Evolutionary conservation across 1,284 basidiomycete species (phyloP).

Genomic region (Sanguinoderma infundibulare): DNA sequence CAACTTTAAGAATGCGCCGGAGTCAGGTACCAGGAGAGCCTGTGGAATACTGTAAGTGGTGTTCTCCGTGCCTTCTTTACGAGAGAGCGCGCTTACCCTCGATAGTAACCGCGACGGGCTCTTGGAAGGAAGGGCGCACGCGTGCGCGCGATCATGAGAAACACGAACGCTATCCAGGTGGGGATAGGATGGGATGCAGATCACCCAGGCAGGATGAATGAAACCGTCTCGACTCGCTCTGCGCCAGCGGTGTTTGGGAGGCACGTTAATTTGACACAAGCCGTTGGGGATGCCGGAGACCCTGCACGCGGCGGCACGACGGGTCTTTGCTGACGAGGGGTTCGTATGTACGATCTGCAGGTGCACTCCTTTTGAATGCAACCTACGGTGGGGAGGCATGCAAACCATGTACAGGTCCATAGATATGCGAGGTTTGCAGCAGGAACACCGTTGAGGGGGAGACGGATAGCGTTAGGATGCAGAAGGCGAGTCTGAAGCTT

Average conservation of each 20-base stretch:
- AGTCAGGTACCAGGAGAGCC: background rate
- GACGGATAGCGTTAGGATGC: too few species aligned
- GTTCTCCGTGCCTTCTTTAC: background rate
- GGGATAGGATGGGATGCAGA: background rate
- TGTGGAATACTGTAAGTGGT: background rate
- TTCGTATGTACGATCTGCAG: too few species aligned
- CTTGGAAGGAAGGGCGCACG: background rate
- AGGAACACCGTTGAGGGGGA: background rate
- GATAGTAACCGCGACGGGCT: background rate
- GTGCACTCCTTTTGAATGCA: too few species aligned
- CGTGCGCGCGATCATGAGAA: background rate
- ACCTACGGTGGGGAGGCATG: too few species aligned
- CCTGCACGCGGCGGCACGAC: background rate
- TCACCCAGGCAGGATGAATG: background rate
- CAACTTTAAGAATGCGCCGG: background rate
- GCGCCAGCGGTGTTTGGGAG: background rate
- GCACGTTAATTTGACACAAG: background rate
- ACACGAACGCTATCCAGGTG: background rate
- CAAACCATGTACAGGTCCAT: too few species aligned
- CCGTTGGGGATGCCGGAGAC: background rate
- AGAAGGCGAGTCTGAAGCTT: too few species aligned
- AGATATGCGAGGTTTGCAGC: background rate
- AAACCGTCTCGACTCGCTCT: background rate
- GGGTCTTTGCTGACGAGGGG: too few species aligned
- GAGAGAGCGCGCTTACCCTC: background rate